phyloP scores from a whole-genome alignment of 1,139 yeast genomes.

The Yamadazyma kanchanaburiensis region DNA sequence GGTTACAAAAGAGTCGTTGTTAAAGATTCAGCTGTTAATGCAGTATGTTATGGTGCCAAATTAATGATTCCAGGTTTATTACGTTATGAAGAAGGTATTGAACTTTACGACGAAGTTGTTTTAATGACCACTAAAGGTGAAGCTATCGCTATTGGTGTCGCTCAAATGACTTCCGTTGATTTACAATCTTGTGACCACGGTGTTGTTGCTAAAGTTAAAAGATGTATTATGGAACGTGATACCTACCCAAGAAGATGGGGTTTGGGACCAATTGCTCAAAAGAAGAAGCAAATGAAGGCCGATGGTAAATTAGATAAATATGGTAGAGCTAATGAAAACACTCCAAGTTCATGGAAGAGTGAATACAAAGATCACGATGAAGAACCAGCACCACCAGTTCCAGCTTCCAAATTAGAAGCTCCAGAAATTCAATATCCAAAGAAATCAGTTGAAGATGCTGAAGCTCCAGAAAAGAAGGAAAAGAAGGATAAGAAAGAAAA shows the following conservation, averaged over 20 bases:
- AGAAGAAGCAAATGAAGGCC: conserved; percentile 96
- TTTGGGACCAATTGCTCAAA: conserved; percentile 96
- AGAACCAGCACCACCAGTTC: conserved; percentile 53
- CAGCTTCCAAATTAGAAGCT: conserved; percentile 45
- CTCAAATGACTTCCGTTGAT: conserved; percentile 98
- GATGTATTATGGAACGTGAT: conserved; percentile 99
- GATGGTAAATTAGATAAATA: conserved; percentile 96
- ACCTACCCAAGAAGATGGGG: conserved; percentile 99
- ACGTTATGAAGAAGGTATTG: conserved; percentile 97
- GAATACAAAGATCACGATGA: conserved; percentile 80
- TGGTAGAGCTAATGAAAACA: conserved; percentile 89
- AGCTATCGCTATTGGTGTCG: conserved; percentile 97
- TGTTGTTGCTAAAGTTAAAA: conserved; percentile 95
- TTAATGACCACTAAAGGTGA: conserved; percentile 99
- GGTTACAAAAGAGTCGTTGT: conserved; percentile 98
- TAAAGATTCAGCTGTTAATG: conserved; percentile 96
- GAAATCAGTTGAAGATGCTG: conserved; percentile 37
- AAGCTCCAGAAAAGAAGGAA: conserved; percentile 28
- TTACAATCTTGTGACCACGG: conserved; percentile 97
- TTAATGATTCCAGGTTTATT: conserved; percentile 97
- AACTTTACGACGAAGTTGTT: conserved; percentile 95
- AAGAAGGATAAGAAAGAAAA: conserved; percentile 65
- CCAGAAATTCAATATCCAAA: conserved; percentile 53
- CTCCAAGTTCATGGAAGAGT: conserved; percentile 91
- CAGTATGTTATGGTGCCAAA: conserved; percentile 98